phyloP scores from a whole-genome alignment of 352 stramenopile species.

The Pythium sp. region DNA sequence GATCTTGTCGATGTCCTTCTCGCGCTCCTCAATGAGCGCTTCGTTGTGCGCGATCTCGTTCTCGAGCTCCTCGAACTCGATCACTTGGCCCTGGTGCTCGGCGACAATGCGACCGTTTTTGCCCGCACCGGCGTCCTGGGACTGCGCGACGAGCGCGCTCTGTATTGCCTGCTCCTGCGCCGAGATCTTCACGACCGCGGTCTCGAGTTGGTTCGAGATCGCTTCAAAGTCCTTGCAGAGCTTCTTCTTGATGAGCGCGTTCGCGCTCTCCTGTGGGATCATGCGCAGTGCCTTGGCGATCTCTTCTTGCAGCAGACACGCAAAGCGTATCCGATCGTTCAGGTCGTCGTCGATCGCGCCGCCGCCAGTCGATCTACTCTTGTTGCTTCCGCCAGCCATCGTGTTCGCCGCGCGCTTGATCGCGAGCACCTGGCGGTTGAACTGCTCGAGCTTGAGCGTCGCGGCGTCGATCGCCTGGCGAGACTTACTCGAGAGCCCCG shows the following conservation, averaged over 20 bases:
- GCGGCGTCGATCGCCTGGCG: conserved; percentile 65
- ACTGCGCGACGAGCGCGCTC: conserved; percentile 30
- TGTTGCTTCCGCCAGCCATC: conserved; percentile 7
- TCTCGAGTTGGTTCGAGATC: conserved; percentile 74
- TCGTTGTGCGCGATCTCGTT: conserved; percentile 88
- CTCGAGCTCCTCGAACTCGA: conserved; percentile 80
- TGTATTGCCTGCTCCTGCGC: conserved; percentile 62
- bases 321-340: conserved; percentile 83
- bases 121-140: conserved; percentile 11
- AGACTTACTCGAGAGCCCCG: conserved; percentile 24
- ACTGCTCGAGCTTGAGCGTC: conserved; percentile 80
- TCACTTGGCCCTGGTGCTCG: conserved; percentile 68
- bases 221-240: conserved; percentile 79
- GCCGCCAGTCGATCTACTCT: background rate
- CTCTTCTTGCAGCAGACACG: conserved; percentile 78
- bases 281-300: conserved; percentile 60
- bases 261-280: conserved; percentile 56
- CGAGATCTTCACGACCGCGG: conserved; percentile 60
- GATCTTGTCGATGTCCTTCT: conserved; percentile 86
- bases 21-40: conserved; percentile 86
- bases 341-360: conserved; percentile 65
- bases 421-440: conserved; percentile 76
- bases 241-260: conserved; percentile 76
- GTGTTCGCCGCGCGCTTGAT: conserved; percentile 60
- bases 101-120: conserved; percentile 49